phyloP scores from a whole-genome alignment of 345 rosid species.

The Garcia nutans region DNA sequence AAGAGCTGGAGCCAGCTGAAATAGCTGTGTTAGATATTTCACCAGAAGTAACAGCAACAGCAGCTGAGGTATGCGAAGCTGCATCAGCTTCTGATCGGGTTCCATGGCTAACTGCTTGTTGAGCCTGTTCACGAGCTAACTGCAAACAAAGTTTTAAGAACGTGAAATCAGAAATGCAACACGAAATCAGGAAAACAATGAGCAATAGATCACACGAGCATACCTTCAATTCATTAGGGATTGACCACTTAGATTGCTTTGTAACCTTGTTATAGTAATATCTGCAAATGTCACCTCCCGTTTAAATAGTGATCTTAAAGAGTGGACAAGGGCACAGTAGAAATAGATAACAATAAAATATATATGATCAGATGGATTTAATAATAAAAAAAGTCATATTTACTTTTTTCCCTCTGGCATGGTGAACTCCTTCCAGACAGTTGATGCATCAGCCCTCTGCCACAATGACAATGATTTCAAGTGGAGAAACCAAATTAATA shows the following conservation, averaged over 20 bases:
- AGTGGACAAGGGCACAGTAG: background rate
- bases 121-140: constrained; percentile 96
- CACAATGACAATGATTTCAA: constrained; percentile 6
- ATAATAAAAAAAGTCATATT: constrained; percentile 9
- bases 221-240: constrained; percentile 96
- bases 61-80: constrained; percentile 40
- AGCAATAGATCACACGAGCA: constrained; percentile 20
- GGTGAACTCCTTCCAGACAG: constrained; percentile 98
- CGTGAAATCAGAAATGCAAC: constrained; percentile 24
- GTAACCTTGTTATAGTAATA: constrained; percentile 94
- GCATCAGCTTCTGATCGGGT: constrained; percentile 41
- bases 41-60: constrained; percentile 42
- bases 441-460: constrained; percentile 98
- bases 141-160: constrained; percentile 37
- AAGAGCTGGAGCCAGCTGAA: constrained; percentile 45
- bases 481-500: background rate
- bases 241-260: constrained; percentile 92
- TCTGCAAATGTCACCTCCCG: constrained; percentile 40
- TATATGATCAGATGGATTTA: background rate
- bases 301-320: background rate
- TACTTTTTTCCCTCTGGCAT: constrained; percentile 88
- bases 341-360: background rate
- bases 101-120: constrained; percentile 47
- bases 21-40: constrained; percentile 40
- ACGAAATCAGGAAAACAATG: constrained; percentile 2